Conservation (phyloP, 441 rosid genomes). For the Euphorbia schlechtendalii region DNA sequence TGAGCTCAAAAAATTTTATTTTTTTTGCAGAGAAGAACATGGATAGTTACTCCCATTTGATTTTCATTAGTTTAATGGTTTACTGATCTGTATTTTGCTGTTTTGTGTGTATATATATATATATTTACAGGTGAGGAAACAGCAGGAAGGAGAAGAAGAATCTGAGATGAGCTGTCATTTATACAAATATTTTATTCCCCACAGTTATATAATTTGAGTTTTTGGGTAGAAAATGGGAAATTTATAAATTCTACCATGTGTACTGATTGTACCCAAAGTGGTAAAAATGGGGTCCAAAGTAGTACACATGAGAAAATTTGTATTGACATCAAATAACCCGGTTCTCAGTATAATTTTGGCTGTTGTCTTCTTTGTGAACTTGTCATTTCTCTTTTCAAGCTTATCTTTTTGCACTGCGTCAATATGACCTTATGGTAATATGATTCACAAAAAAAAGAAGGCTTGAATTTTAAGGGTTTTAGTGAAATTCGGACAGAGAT, state of each 20-base stretch:
- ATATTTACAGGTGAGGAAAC: constrained; percentile 23
- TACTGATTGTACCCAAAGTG: too few relatives aligned
- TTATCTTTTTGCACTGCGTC: constrained; percentile 4
- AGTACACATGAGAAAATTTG: too few relatives aligned
- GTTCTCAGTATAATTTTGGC: too few relatives aligned
- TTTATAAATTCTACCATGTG: too few relatives aligned
- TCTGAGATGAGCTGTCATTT: constrained; percentile 25
- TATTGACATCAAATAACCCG: too few relatives aligned
- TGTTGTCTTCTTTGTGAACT: background rate
- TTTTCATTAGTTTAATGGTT: constrained; percentile 15
- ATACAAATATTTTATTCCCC: constrained; percentile 16
- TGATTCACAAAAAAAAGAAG: too few relatives aligned
- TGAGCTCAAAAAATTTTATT: constrained; percentile 7
- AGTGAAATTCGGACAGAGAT: too few relatives aligned
- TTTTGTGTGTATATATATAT: background rate
- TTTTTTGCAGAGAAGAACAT: constrained; percentile 20
- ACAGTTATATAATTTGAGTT: constrained; percentile 15
- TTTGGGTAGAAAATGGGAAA: constrained; percentile 7
- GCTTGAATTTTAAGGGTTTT: too few relatives aligned
- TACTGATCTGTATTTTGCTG: constrained; percentile 16
- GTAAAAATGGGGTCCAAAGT: too few relatives aligned
- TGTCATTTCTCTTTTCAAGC: background rate
- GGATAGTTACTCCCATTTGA: constrained; percentile 12
- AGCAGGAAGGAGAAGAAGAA: constrained; percentile 21
- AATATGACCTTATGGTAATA: constrained; percentile 16